phyloP scores from a whole-genome alignment of 1,284 basidiomycete species.

The Boletellus dicymbophilus region DNA sequence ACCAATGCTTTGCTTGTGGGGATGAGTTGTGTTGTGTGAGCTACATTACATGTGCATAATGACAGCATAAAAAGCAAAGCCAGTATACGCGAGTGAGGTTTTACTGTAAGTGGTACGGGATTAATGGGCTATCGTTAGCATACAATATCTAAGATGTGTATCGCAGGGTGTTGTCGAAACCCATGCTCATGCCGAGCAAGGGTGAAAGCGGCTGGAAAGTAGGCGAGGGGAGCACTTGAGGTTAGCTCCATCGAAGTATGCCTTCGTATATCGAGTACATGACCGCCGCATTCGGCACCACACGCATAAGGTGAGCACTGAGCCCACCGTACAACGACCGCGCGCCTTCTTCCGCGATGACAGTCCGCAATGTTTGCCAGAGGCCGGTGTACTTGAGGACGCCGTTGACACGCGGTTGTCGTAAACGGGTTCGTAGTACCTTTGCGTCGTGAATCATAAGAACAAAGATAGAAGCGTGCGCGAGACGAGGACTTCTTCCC shows the following conservation, averaged over 20 bases:
- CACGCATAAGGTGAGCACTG: constrained; percentile 93
- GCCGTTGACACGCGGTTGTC: constrained; percentile 80
- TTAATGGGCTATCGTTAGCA: too few relatives aligned
- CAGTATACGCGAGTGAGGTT: too few relatives aligned
- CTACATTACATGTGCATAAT: too few relatives aligned
- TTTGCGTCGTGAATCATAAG: constrained; percentile 31
- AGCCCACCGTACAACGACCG: constrained; percentile 90
- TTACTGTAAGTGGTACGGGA: too few relatives aligned
- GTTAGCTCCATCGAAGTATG: constrained; percentile 59
- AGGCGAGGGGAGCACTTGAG: too few relatives aligned
- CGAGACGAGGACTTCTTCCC: neutral
- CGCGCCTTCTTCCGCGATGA: constrained; percentile 90
- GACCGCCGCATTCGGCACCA: constrained; percentile 95
- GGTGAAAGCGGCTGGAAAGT: neutral
- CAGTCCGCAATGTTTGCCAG: constrained; percentile 80
- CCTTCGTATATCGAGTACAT: constrained; percentile 93
- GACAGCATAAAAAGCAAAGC: too few relatives aligned
- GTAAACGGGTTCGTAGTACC: constrained; percentile 90
- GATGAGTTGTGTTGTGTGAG: too few relatives aligned
- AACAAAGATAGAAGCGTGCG: neutral
- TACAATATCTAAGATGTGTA: too few relatives aligned
- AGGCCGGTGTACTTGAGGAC: constrained; percentile 88
- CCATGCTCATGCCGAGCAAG: neutral
- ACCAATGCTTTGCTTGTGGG: too few relatives aligned
- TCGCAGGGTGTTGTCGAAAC: too few relatives aligned